Evolutionary conservation across 1,139 yeast genomes (phyloP), one percentile per base, ranked within the genome.

Genomic region (Geotrichum phurueaensis): DNA sequence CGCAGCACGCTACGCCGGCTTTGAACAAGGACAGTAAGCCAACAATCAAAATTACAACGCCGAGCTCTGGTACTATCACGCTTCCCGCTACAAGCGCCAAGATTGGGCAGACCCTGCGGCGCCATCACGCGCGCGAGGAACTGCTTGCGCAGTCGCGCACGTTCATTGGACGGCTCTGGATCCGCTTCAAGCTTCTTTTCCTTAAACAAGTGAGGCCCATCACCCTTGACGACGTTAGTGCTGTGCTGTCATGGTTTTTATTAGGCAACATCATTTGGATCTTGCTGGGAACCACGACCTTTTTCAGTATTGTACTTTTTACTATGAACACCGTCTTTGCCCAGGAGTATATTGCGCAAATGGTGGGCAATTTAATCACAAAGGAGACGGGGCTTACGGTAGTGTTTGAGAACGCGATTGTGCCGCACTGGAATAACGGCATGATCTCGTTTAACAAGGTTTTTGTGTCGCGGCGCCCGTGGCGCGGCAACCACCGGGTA

Each of bases 351-450:
- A 86, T 92, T 53, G 98, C 97, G 1, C 78, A 87, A 57, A 81
- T 82, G 66, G 78, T 91, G 49, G 98, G 98, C 10, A 89, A 88
- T 68, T 76, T 89, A 60, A 81, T 94, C 62, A 92, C 99, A 15
- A 83, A 83, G 65, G 94, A 91, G 68, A 85, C 96, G 1, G 89
- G 91, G n/a, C 75, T 92, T 66, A 85, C 88, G 0, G 97, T 94
- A 13, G 85, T 90, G 0, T 94, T 94, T 70, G 99, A 94, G 70
- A 87, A 84, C 70, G 99, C 99, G 1, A 89, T 92, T 62, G 96
- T 91, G 3, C 98, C 98, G 0, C 91, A 91, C 59, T 92, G 97
- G 97, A 81, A 86, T 55, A 91, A 88, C 66, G 96, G 97, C 0
- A 86, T 84, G 65, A 89, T 94, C 60, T 83, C 87, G 51, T 88